Conservation (phyloP, 2,329 filamentous ascomycete genomes). For the Zalaria obscura region DNA sequence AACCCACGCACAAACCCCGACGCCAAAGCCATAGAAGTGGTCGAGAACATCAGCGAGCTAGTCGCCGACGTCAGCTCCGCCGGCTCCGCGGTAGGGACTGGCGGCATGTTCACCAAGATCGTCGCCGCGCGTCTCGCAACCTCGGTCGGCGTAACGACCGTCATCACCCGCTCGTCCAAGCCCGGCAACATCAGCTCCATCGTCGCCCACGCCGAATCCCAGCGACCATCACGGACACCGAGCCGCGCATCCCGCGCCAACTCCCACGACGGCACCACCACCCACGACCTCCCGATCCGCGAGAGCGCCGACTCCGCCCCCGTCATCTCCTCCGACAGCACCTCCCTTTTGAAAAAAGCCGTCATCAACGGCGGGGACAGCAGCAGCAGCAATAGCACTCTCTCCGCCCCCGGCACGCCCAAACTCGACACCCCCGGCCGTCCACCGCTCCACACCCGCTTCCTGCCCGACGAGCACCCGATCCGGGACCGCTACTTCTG, state of each 20-base stretch:
- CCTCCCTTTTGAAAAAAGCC: slow-evolving; percentile 9
- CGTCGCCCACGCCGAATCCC: slow-evolving; percentile 61
- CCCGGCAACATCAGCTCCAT: slow-evolving; percentile 86
- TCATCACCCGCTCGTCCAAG: slow-evolving; percentile 88
- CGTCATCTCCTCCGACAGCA: not conserved
- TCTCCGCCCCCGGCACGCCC: slow-evolving; percentile 12
- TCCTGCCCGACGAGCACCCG: slow-evolving; percentile 69
- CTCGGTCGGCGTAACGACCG: slow-evolving; percentile 84
- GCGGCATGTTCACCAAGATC: slow-evolving; percentile 97
- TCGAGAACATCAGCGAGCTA: slow-evolving; percentile 72
- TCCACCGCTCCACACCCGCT: slow-evolving; percentile 71
- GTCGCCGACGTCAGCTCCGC: slow-evolving; percentile 83
- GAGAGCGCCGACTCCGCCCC: not conserved
- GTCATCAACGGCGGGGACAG: slow-evolving; percentile 9
- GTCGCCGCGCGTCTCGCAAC: slow-evolving; percentile 84
- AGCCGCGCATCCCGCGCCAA: not conserved
- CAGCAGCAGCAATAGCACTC: slow-evolving; percentile 8
- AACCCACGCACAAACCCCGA: slow-evolving; percentile 79
- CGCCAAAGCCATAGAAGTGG: slow-evolving; percentile 79
- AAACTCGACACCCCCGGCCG: slow-evolving; percentile 16
- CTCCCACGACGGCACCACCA: slow-evolving; percentile 4
- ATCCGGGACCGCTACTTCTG: slow-evolving; percentile 94
- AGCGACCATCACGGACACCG: slow-evolving; percentile 25
- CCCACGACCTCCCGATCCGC: slow-evolving; percentile 8
- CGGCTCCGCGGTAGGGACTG: slow-evolving; percentile 79